Evolutionary conservation across 495 filamentous ascomycete genomes (phyloP), one percentile per base, ranked within the genome.

Genomic region (Penicillium goetzii): DNA sequence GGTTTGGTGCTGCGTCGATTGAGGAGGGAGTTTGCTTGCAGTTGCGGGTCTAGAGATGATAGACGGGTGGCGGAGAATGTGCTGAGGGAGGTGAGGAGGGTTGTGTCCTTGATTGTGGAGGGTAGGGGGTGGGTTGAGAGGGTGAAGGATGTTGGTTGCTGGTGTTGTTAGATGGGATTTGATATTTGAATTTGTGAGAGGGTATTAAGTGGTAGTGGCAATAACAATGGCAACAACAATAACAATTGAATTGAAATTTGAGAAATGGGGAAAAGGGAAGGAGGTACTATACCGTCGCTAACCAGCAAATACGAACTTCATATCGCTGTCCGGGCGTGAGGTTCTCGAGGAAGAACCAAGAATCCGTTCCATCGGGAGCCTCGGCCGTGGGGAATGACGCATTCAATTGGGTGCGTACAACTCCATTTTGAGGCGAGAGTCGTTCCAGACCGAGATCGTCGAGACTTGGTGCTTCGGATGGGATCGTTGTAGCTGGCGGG

Each of bases 271-370:
- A 17, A 25, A 33, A 55, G 15, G 23, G 14, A 41, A 28, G 33
- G 45, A 60, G 26, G 34, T 23, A n/a, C 83, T 89, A 76, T 85
- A 96, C 94, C 33, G 88, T 96, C 47, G 95, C 95, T 64, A 90
- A 81, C 95, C 95, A 99, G 77, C 95, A 99, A 63, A 97, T 82
- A 25, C 95, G 86, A 34, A 97, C 86, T 80, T 99, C 95, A 80
- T 98, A 97, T 62, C 93, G 86, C 68, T 90, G 89, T 11, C 86
- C 84, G 21, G 86, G 82, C 21, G 74, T 81, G 54, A 99, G 82
- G n/a, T 84, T 77, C 58, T 92, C 84, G n/a, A 99, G 84, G 34
- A 94, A 80, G 66, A 90, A 85, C 95, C 95, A 97, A 41, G 92
- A 88, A 33, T 88, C 78, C 23, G 81, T 77, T 8, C 92, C 93